Conservation (phyloP, 116 monocot species). For the Posidonia oceanica region DNA sequence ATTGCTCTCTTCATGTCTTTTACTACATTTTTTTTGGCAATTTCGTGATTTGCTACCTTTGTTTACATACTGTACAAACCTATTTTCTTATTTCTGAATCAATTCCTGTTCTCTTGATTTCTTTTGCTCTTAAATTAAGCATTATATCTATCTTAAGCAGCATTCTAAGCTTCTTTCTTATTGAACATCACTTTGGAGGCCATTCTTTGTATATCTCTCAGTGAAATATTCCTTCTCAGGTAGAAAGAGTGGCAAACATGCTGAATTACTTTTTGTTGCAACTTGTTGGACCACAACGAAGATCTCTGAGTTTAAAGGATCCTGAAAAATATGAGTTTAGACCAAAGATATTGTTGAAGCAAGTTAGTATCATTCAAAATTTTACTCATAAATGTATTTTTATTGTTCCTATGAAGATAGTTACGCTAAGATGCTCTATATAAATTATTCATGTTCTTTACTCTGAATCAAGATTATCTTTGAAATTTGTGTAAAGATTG, state of each 20-base stretch:
- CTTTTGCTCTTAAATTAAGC: too few species aligned
- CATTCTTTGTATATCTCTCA: neutral
- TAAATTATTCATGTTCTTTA: neutral
- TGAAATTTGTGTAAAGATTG: conserved; percentile 51
- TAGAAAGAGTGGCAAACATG: conserved; percentile 98
- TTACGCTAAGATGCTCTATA: neutral
- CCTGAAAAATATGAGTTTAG: conserved; percentile 98
- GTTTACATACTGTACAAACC: too few species aligned
- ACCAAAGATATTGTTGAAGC: conserved; percentile 88
- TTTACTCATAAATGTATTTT: neutral
- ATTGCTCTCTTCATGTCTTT: too few species aligned
- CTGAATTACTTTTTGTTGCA: conserved; percentile 95
- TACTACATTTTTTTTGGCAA: too few species aligned
- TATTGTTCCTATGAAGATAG: neutral
- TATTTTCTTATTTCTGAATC: too few species aligned
- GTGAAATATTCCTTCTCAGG: conserved; percentile 22
- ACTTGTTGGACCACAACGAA: conserved; percentile 92
- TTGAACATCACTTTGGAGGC: neutral
- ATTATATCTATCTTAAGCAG: too few species aligned
- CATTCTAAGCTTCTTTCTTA: neutral
- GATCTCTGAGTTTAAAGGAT: conserved; percentile 85
- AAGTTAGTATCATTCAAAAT: conserved; percentile 25
- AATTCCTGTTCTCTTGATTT: too few species aligned
- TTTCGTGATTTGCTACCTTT: too few species aligned
- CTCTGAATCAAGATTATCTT: neutral